A percentile compares a stretch with the other conserved stretches of the same genome.
Conservation (phyloP, 345 rosid species). For the Conringia planisiliqua region DNA sequence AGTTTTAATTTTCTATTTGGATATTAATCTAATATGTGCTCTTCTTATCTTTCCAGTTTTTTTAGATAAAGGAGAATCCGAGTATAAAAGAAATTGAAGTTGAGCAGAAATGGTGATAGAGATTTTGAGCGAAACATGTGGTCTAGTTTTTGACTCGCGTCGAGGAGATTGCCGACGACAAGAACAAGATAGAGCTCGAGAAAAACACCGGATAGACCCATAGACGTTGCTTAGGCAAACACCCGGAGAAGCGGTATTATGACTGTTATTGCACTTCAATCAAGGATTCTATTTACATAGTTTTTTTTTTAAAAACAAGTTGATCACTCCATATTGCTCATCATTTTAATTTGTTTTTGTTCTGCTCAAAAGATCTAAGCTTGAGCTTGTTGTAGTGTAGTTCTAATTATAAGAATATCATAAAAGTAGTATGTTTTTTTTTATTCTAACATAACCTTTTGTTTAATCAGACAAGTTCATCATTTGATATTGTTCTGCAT, state of each 20-base stretch:
- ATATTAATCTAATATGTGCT: no score
- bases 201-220: constrained; percentile 71
- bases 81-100: constrained; percentile 56
- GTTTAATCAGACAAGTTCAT: background rate
- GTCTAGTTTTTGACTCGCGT: constrained; percentile 60
- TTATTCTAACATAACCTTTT: no score
- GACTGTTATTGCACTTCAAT: constrained; percentile 60
- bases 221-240: constrained; percentile 85
- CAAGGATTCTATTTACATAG: no score
- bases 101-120: constrained; percentile 71
- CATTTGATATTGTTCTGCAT: background rate
- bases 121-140: constrained; percentile 59
- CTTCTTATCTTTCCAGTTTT: no score
- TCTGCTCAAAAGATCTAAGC: no score
- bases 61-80: constrained; percentile 80
- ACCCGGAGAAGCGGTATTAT: constrained; percentile 77
- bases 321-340: no score
- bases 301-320: no score
- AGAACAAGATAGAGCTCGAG: constrained; percentile 58
- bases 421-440: no score
- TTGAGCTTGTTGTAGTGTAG: background rate
- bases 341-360: no score
- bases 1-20: no score
- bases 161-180: constrained; percentile 54
- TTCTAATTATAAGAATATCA: no score